These are phyloP conservation scores for Malus hybrid DNA, from an alignment of 331 rosid species.

Conservation along the genomic window DNA sequence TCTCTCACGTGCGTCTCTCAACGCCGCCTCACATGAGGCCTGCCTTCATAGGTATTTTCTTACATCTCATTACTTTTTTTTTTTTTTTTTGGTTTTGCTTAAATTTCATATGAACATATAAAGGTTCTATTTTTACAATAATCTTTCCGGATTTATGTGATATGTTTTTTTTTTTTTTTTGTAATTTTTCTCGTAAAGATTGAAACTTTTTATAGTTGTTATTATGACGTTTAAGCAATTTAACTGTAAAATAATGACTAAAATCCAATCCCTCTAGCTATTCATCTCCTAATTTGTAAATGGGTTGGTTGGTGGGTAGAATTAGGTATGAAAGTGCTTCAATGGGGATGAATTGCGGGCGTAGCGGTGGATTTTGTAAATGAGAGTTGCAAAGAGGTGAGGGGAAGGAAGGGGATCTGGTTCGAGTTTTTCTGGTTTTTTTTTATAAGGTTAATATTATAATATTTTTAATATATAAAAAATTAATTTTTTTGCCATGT, in stretches of 20 bases:
- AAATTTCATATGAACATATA: background rate
- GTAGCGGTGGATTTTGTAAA: too few relatives aligned
- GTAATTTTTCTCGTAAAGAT: background rate
- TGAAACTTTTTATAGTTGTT: background rate
- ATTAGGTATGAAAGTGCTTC: too few relatives aligned
- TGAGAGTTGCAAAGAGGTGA: too few relatives aligned
- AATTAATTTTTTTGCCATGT: too few relatives aligned
- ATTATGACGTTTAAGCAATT: background rate
- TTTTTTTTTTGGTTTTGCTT: too few relatives aligned
- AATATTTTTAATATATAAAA: too few relatives aligned
- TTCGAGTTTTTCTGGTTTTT: too few relatives aligned
- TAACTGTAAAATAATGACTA: background rate
- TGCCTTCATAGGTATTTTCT: conserved; percentile 60
- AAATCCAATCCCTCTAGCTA: background rate
- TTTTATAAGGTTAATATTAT: too few relatives aligned
- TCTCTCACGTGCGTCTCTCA: conserved; percentile 35
- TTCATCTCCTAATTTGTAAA: background rate
- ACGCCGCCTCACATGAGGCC: conserved; percentile 47
- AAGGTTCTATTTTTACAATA: background rate
- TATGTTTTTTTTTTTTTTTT: background rate
- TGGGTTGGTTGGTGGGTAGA: too few relatives aligned
- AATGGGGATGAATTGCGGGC: too few relatives aligned
- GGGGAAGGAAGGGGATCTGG: too few relatives aligned
- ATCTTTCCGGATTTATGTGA: background rate
- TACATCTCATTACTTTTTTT: background rate